Evolutionary conservation across 2,329 filamentous ascomycete genomes (phyloP).

Genomic region (Corniculantispora saksenae): DNA sequence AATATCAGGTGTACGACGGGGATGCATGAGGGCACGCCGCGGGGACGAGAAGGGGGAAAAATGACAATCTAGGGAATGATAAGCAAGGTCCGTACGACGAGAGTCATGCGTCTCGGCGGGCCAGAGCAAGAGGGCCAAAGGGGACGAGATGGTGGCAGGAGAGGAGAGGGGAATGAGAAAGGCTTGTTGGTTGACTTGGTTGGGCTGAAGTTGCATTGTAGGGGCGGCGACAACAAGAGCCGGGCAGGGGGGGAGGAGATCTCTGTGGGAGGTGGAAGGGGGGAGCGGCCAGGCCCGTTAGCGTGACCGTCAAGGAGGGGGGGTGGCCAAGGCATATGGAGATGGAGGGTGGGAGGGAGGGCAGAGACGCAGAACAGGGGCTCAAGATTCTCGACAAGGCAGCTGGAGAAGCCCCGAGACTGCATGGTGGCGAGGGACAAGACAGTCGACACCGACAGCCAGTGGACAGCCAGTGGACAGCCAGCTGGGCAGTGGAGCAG

Average conservation of each 20-base stretch:
- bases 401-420: no score
- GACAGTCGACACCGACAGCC: no score
- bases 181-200: constrained; percentile 12
- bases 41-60: background rate
- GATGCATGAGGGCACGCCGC: background rate
- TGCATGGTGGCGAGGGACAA: no score
- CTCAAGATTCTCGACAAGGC: no score
- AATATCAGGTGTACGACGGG: no score
- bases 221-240: constrained; percentile 2
- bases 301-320: background rate
- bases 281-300: constrained; percentile 7
- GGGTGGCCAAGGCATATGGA: no score
- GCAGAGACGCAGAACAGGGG: no score
- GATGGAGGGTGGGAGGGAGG: no score
- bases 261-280: background rate
- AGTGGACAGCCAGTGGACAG: background rate
- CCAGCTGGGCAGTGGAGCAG: background rate
- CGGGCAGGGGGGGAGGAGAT: constrained; percentile 2
- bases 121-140: background rate
- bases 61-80: background rate
- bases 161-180: background rate
- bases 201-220: background rate
- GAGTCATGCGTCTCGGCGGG: constrained; percentile 2
- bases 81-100: background rate
- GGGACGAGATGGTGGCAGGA: background rate